Conservation (phyloP, 306 rosid species). For the Pyrus communis region DNA sequence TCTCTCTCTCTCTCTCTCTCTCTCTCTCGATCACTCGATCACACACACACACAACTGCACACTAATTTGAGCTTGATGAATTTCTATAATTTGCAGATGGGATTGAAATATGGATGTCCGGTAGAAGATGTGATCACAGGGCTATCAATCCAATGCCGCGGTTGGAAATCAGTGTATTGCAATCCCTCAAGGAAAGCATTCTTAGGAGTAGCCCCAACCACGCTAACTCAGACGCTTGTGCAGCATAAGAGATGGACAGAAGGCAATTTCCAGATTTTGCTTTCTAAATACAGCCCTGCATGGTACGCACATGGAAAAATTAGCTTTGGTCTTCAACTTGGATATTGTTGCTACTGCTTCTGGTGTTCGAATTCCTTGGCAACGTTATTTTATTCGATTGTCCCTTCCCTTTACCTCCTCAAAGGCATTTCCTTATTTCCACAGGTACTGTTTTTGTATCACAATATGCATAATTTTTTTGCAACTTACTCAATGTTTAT, state of each 20-base stretch:
- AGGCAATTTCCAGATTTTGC: slow-evolving; percentile 56
- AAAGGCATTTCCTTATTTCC: slow-evolving; percentile 66
- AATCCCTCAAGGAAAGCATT: slow-evolving; percentile 64
- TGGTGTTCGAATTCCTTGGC: slow-evolving; percentile 61
- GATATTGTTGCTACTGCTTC: slow-evolving; percentile 35
- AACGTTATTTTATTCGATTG: slow-evolving; percentile 39
- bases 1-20: no score
- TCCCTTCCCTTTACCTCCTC: slow-evolving; percentile 66
- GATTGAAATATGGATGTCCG: slow-evolving; percentile 61
- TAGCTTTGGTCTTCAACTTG: slow-evolving; percentile 56
- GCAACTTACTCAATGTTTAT: background rate
- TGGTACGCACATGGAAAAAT: slow-evolving; percentile 50
- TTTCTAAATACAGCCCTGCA: slow-evolving; percentile 55
- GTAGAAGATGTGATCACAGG: slow-evolving; percentile 89
- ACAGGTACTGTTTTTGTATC: slow-evolving; percentile 22
- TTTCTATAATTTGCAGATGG: slow-evolving; percentile 39
- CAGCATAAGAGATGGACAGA: slow-evolving; percentile 90
- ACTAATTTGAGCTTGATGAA: background rate
- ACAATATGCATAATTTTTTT: background rate
- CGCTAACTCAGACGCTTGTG: slow-evolving; percentile 43
- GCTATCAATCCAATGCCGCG: slow-evolving; percentile 43
- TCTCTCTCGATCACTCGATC: background rate
- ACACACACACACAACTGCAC: background rate
- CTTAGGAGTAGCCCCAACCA: slow-evolving; percentile 53
- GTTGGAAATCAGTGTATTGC: slow-evolving; percentile 73